Evolutionary conservation across 805 yeast genomes (phyloP), one percentile per base, ranked within the genome.

Genomic region (Pichia occidentalis): DNA sequence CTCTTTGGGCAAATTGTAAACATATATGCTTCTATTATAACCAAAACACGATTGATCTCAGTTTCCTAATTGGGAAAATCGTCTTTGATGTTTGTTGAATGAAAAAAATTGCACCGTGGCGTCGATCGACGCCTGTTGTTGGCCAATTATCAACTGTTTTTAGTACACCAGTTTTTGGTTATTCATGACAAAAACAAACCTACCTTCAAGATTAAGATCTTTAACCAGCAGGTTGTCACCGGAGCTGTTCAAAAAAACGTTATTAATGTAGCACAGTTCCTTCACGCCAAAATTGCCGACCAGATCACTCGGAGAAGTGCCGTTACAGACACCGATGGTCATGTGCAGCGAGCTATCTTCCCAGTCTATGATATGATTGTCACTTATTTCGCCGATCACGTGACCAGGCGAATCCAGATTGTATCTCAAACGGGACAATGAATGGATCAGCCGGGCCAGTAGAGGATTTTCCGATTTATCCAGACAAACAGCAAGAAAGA

Each of bases 261-360:
- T 16, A 24, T 30, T 30, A 23, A 30, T 5, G 23, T n/a, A 30
- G 23, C 19, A 16, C 7, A 30, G 17, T 16, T 30, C 33, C 12
- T 30, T 17, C 23, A 19, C 24, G 7, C 33, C 33, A 30, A 30
- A 30, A 7, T n/a, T n/a, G n/a, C n/a, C n/a, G n/a, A n/a, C n/a
- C 10, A 22, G 14, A 16, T 13, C 26, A 14, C 38, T 16, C 4
- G 27, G 4, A 22, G 16, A 12, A 7, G 22, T n/a, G 6, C 11
- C 16, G 22, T 32, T 28, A 22, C 38, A 34, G 9, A 48, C 42
- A 3, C 51, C 57, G 10, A 50, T 22, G 2, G 54, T 45, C 32
- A 50, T 37, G 30, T 52, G 57, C 10, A 51, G 43, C 7, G 38
- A 41, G 9, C 32, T 18, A 14, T 32, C 13, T 9, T 23, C 19